Evolutionary conservation across 148 eudicot genomes (phyloP), one percentile per base, ranked within the genome.

Genomic region (Amaranthus cruentus): DNA sequence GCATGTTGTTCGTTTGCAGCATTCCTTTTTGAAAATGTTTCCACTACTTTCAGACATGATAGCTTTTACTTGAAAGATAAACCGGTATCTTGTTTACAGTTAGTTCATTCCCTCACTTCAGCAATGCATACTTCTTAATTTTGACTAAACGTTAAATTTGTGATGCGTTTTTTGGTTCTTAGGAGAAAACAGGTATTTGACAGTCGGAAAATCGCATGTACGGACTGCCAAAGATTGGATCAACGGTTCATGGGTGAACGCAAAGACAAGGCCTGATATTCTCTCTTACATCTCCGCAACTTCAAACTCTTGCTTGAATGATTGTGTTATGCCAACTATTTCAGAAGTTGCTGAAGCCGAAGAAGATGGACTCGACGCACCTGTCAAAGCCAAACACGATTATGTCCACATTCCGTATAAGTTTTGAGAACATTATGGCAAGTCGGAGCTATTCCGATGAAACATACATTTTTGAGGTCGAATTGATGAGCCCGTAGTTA

Each of bases 171-270:
- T 42, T 28, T 75, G 51, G 61, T 7, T 66, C 49, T 76, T 85
- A 92, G 97, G 88, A 71, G 97, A 92, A 67, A 66, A 75, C 77
- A 80, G 82, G 78, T 73, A 76, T 88, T 65, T 79, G 74, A 74
- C 64, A 81, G 62, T 65, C 73, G 64, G 77, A 46, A 72, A 81
- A 78, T 73, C 77, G 3, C 74, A 84, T 55, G 69, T 90, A 21
- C 84, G 96, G 73, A 76, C 74, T 62, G 87, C 89, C 77, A 84
- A 83, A 81, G 96, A 90, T 71, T 90, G 92, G 90, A 62, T 84
- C 54, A 90, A 87, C 28, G 89, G 86, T 10, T 77, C 73, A 59
- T 90, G 96, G 96, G 85, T 88, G 14, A 84, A 84, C 79, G 72
- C 86, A 12, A 84, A 76, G 55, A 51, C 79, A 48, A 87, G 87